A percentile compares a stretch with the other conserved stretches of the same genome.
Evolutionary conservation across 441 rosid genomes (phyloP).

Genomic region (Gossypium armourianum): DNA sequence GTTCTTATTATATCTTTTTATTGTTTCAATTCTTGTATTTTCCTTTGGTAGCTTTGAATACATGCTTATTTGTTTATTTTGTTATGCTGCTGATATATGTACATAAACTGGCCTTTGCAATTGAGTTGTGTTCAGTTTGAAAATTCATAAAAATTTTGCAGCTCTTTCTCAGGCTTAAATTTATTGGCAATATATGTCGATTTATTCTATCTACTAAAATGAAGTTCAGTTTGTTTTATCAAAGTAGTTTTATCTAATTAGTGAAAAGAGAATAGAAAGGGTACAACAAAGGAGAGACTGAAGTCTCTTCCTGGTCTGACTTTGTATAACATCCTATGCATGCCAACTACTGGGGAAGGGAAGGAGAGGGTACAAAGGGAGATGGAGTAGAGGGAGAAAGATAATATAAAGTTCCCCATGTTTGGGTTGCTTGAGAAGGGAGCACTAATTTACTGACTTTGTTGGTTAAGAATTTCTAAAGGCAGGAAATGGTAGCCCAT

Average conservation of each 20-base stretch:
- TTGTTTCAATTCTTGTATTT: neutral
- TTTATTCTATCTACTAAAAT: neutral
- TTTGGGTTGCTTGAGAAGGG: neutral
- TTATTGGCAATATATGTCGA: neutral
- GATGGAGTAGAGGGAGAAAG: neutral
- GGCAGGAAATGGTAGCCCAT: neutral
- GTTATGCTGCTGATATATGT: neutral
- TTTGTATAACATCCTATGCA: neutral
- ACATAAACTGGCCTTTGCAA: neutral
- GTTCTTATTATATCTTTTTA: conserved; percentile 6
- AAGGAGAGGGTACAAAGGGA: neutral
- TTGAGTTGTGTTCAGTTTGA: neutral
- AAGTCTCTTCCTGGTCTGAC: neutral
- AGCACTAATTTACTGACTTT: neutral
- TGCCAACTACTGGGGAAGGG: neutral
- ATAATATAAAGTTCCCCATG: neutral
- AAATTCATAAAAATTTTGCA: neutral
- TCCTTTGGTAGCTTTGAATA: neutral
- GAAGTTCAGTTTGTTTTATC: neutral
- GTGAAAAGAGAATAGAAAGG: neutral
- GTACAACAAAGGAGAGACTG: neutral
- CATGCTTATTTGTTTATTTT: neutral
- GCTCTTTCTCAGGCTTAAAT: neutral
- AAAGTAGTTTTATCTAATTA: neutral
- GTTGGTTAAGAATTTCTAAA: neutral